phyloP scores from a whole-genome alignment of 2,329 filamentous ascomycete species.

The Neopestalotiopsis rosae region DNA sequence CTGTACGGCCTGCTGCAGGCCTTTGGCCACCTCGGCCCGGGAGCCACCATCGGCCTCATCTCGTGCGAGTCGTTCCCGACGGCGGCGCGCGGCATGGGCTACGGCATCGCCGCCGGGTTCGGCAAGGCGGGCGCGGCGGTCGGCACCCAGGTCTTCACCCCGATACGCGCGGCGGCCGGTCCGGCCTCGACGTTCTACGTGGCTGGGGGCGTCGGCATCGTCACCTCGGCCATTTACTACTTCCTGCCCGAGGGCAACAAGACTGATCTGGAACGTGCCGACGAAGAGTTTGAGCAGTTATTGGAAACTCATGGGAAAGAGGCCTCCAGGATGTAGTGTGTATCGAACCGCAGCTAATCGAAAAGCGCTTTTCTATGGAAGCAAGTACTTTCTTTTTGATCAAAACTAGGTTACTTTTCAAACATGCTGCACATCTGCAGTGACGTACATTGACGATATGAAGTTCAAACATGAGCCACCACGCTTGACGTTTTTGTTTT shows the following conservation, averaged over 20 bases:
- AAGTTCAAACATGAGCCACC: no score
- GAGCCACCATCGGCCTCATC: conserved; percentile 55
- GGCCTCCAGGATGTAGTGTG: neutral
- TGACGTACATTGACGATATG: no score
- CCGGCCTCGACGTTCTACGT: conserved; percentile 6
- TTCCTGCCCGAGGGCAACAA: conserved; percentile 15
- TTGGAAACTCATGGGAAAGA: neutral
- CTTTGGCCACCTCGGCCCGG: conserved; percentile 54
- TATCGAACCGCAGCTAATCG: neutral
- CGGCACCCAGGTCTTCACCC: conserved; percentile 39
- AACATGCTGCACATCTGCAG: no score
- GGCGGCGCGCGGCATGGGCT: conserved; percentile 55
- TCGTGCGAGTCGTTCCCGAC: conserved; percentile 58
- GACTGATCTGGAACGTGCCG: conserved; percentile 11
- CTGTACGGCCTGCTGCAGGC: conserved; percentile 58
- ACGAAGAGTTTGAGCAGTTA: conserved; percentile 14
- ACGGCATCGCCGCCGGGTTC: conserved; percentile 55
- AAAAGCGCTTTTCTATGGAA: neutral
- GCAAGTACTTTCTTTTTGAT: neutral
- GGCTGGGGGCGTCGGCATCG: conserved; percentile 7
- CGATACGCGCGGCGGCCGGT: neutral
- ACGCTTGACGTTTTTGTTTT: neutral
- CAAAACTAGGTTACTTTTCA: neutral
- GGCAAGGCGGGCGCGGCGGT: conserved; percentile 58
- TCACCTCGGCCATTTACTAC: conserved; percentile 14